These are phyloP conservation scores for Aureobasidium uvarum DNA, from an alignment of 2,329 filamentous ascomycete genomes.

Conservation along the genomic window DNA sequence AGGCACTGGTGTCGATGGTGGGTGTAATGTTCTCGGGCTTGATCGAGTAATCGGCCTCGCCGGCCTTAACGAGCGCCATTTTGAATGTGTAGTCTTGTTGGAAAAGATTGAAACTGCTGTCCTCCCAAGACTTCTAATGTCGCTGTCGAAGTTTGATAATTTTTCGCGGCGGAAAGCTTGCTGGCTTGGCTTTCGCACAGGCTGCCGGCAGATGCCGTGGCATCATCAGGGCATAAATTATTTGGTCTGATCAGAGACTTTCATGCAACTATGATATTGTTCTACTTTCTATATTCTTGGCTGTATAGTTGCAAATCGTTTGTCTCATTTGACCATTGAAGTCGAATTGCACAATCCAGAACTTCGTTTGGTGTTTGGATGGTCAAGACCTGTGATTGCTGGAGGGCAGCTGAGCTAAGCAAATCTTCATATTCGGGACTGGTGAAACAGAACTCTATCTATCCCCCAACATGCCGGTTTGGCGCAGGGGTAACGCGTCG, in stretches of 20 bases:
- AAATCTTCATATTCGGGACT: not conserved
- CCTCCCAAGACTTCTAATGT: conserved; percentile 25
- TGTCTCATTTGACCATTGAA: not conserved
- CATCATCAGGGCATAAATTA: not conserved
- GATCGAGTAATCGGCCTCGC: conserved; percentile 75
- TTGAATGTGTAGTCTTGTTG: conserved; percentile 17
- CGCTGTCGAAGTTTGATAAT: conserved; percentile 14
- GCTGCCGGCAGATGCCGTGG: not conserved
- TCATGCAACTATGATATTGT: not conserved
- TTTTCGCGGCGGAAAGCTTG: conserved; percentile 9
- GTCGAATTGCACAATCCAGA: not conserved
- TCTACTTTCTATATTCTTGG: not conserved
- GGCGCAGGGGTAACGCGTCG: conserved; percentile 21
- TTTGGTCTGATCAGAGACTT: not conserved
- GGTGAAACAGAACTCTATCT: not conserved
- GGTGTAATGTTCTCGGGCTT: conserved; percentile 84
- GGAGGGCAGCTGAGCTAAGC: not conserved
- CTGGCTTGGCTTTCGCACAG: not conserved
- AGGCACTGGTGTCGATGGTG: conserved; percentile 78
- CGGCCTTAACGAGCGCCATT: conserved; percentile 36
- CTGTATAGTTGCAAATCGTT: not conserved
- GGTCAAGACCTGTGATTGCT: not conserved
- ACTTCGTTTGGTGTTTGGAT: not conserved
- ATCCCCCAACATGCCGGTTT: conserved; percentile 14
- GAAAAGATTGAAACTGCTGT: conserved; percentile 21